Evolutionary conservation across 305 asterid genomes (phyloP).

Genomic region (Salvia sclarea): DNA sequence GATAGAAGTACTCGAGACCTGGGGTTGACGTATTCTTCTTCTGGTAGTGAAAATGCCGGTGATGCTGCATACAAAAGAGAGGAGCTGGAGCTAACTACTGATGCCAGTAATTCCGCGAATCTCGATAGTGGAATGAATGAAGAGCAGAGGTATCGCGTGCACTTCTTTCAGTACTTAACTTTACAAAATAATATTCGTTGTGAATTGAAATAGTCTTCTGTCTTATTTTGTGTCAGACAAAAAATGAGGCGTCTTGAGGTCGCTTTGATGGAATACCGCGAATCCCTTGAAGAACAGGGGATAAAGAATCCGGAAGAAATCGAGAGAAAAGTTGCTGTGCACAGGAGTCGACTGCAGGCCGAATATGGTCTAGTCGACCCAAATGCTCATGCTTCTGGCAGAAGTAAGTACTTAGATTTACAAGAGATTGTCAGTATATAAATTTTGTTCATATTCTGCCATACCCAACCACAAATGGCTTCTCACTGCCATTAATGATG

Average conservation of each 20-base stretch:
- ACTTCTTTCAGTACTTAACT: conserved; percentile 1
- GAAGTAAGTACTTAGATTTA: conserved; percentile 52
- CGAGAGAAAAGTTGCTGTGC: conserved; percentile 75
- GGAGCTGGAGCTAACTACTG: conserved; percentile 59
- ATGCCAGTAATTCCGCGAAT: conserved; percentile 56
- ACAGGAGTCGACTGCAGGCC: conserved; percentile 58
- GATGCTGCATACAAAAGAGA: conserved; percentile 46
- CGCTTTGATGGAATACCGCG: conserved; percentile 84
- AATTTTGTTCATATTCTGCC: not conserved
- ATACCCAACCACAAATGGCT: not conserved
- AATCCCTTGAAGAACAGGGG: conserved; percentile 89
- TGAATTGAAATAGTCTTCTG: not conserved
- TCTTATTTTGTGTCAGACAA: conserved; percentile 45
- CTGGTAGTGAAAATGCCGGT: conserved; percentile 84
- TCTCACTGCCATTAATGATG: not conserved
- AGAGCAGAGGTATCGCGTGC: conserved; percentile 67
- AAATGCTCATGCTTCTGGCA: conserved; percentile 59
- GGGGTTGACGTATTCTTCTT: conserved; percentile 89
- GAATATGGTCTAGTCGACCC: conserved; percentile 67
- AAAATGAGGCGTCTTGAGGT: conserved; percentile 88
- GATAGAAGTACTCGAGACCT: conserved; percentile 64
- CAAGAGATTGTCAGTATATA: not conserved
- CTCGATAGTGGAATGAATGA: conserved; percentile 73
- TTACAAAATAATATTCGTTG: not conserved
- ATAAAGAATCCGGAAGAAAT: conserved; percentile 60